These are phyloP conservation scores for Neurospora sp. DNA, from an alignment of 495 filamentous ascomycete genomes.

Conservation along the genomic window DNA sequence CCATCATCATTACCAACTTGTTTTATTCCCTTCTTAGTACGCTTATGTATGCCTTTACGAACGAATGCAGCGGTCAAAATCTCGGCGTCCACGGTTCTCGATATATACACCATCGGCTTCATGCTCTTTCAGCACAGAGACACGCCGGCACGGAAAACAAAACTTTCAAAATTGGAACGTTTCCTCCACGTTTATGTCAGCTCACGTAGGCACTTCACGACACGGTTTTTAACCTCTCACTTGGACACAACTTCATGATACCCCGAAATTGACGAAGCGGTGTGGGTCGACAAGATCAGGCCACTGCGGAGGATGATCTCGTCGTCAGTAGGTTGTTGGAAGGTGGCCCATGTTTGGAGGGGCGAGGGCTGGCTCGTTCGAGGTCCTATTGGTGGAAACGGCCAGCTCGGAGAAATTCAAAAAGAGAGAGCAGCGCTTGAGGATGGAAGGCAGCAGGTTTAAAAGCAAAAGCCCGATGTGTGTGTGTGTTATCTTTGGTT, in stretches of 20 bases:
- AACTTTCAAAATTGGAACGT: not conserved
- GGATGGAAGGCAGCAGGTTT: not conserved
- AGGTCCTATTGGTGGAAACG: not conserved
- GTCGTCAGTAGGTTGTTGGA: not conserved
- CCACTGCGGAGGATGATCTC: not conserved
- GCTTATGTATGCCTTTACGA: not conserved
- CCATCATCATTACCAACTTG: not conserved
- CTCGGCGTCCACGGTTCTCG: not conserved
- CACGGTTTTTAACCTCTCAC: not conserved
- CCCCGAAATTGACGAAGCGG: not conserved
- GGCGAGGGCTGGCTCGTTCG: not conserved
- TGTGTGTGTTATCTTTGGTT: not conserved
- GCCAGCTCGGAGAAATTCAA: not conserved
- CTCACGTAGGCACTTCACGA: not conserved
- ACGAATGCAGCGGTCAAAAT: not conserved
- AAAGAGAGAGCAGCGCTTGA: not conserved
- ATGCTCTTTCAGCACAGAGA: not conserved
- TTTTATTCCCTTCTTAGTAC: not conserved
- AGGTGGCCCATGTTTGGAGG: not conserved
- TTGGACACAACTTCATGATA: not conserved
- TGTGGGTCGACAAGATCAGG: not conserved
- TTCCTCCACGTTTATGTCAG: not conserved
- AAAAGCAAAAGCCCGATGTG: not conserved
- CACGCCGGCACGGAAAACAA: not conserved
- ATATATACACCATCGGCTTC: not conserved